These are phyloP conservation scores for Lichtheimia corymbifera DNA, from an alignment of 371 early-diverging fungal species.

Conservation along the genomic window DNA sequence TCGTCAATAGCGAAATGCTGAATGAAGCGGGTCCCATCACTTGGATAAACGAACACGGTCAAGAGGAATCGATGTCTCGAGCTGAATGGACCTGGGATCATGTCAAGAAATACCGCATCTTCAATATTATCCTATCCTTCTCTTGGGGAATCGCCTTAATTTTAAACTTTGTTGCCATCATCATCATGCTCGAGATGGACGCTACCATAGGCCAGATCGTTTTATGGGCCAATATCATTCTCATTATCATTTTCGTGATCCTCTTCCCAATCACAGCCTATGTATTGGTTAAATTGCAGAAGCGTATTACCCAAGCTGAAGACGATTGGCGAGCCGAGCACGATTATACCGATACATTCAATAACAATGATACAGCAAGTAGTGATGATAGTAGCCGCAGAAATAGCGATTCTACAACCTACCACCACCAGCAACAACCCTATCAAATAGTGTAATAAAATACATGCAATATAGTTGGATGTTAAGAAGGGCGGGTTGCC, in stretches of 20 bases:
- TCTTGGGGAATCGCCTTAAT: conserved; percentile 10
- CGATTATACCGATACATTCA: not conserved
- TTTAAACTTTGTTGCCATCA: conserved; percentile 3
- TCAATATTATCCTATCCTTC: not conserved
- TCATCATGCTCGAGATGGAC: conserved; percentile 11
- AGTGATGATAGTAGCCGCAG: too few species aligned
- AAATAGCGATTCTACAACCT: too few species aligned
- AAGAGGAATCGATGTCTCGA: conserved; percentile 10
- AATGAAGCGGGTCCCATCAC: conserved; percentile 18
- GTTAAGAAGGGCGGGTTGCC: too few species aligned
- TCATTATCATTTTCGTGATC: conserved; percentile 1
- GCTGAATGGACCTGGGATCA: conserved; percentile 34
- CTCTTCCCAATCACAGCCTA: not conserved
- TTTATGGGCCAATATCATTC: conserved; percentile 22
- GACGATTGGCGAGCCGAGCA: not conserved
- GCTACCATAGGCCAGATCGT: conserved; percentile 20
- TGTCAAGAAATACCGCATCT: conserved; percentile 6
- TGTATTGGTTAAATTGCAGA: not conserved
- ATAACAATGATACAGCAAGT: not conserved
- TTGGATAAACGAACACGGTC: conserved; percentile 27
- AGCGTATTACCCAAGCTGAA: not conserved
- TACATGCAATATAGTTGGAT: too few species aligned
- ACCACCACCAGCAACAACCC: too few species aligned
- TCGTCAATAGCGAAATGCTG: conserved; percentile 32
- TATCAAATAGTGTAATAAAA: too few species aligned